These are phyloP conservation scores for Flaveria trinervia DNA, from an alignment of 129 eudicot species.

Conservation along the genomic window DNA sequence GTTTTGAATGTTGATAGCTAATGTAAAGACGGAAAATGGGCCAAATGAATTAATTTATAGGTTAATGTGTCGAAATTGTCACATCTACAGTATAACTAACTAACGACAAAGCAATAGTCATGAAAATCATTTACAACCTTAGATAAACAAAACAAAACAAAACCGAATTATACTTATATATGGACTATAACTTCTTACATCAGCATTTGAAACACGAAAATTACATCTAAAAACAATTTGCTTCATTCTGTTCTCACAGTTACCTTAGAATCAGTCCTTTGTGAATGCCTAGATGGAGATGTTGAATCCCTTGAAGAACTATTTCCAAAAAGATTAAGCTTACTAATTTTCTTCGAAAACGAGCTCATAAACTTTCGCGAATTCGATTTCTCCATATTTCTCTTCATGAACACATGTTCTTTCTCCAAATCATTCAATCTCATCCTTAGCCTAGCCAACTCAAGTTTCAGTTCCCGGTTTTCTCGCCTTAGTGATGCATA, in stretches of 20 bases:
- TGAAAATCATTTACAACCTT: conserved; percentile 29
- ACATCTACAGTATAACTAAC: background rate
- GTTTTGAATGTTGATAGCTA: too few species aligned
- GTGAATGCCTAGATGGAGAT: conserved; percentile 85
- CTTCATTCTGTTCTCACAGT: conserved; percentile 54
- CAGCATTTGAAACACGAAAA: background rate
- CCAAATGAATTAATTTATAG: conserved; percentile 4
- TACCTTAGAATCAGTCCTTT: conserved; percentile 69
- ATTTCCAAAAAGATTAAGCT: conserved; percentile 63
- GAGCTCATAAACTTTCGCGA: conserved; percentile 81
- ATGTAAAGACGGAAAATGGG: too few species aligned
- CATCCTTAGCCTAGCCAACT: conserved; percentile 87
- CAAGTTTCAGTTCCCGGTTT: conserved; percentile 88
- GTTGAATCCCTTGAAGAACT: conserved; percentile 74
- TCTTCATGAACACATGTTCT: conserved; percentile 96
- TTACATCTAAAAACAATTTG: conserved; percentile 11
- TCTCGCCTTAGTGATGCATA: conserved; percentile 93
- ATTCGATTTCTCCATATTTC: conserved; percentile 67
- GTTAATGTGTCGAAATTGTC: background rate
- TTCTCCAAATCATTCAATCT: conserved; percentile 92
- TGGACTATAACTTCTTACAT: conserved; percentile 10
- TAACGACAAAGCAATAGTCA: too few species aligned
- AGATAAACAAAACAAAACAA: background rate
- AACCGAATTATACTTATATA: conserved; percentile 12
- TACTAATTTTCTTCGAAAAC: conserved; percentile 74